Conservation (phyloP, 2,329 filamentous ascomycete genomes). For the Calycina marina region DNA sequence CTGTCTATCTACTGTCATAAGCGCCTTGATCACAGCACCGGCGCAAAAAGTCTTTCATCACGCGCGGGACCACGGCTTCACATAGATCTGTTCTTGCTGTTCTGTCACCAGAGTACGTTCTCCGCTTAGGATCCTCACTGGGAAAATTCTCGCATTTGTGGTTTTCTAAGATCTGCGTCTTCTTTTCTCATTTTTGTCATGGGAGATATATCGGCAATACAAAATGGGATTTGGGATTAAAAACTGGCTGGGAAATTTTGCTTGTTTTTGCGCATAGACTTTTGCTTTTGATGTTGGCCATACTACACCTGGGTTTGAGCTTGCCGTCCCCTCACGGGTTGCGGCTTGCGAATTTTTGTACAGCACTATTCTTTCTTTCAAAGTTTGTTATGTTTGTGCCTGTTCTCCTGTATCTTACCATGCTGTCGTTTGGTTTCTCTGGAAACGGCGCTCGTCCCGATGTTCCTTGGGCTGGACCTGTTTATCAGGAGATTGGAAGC, state of each 20-base stretch:
- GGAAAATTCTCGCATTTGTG: not conserved
- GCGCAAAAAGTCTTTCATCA: constrained; percentile 2
- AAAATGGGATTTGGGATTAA: constrained; percentile 12
- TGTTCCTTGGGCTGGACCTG: constrained; percentile 2
- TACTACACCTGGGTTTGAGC: not conserved
- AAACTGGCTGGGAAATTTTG: constrained; percentile 13
- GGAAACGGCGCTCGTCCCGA: not conserved
- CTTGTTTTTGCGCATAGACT: constrained; percentile 14
- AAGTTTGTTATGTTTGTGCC: not conserved
- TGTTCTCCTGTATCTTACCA: not conserved
- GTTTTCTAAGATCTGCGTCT: constrained; percentile 1
- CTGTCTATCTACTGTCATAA: too few species aligned
- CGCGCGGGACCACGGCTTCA: constrained; percentile 4
- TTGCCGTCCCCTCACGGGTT: constrained; percentile 1
- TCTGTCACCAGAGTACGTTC: not conserved
- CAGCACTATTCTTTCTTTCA: not conserved
- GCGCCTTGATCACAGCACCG: constrained; percentile 17
- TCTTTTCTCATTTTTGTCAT: constrained; percentile 1
- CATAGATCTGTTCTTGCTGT: constrained; percentile 4
- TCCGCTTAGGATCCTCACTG: not conserved
- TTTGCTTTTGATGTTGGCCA: constrained; percentile 3
- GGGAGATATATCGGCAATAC: constrained; percentile 9
- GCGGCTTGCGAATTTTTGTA: constrained; percentile 1
- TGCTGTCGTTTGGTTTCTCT: not conserved
- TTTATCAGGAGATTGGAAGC: not conserved